phyloP scores from a whole-genome alignment of 345 rosid genomes.

The Camelina laxa region DNA sequence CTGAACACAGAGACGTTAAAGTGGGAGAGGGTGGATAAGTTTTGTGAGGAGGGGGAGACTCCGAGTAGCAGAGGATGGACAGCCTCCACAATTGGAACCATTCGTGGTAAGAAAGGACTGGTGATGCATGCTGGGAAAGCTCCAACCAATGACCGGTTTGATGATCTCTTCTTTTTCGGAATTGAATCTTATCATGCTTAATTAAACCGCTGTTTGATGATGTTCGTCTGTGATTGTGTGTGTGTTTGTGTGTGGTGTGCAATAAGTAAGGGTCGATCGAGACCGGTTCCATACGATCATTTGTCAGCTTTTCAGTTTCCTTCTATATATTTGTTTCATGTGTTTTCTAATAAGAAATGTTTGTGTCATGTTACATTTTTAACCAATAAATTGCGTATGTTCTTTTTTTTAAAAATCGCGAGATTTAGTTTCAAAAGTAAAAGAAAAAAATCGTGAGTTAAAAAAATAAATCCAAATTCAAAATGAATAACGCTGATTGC shows the following conservation, averaged over 20 bases:
- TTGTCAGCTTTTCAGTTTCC: neutral
- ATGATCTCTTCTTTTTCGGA: slow-evolving; percentile 37
- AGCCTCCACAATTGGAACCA: slow-evolving; percentile 32
- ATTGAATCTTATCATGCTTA: neutral
- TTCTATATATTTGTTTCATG: neutral
- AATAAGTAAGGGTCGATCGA: slow-evolving; percentile 1
- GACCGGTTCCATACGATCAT: neutral
- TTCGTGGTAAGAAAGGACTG: slow-evolving; percentile 36
- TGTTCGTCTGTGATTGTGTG: slow-evolving; percentile 2
- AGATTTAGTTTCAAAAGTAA: too few species aligned
- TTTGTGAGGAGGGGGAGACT: slow-evolving; percentile 14
- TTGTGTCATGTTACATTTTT: too few species aligned
- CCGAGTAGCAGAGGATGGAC: slow-evolving; percentile 38
- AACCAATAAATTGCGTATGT: too few species aligned
- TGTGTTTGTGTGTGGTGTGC: neutral
- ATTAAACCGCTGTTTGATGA: neutral
- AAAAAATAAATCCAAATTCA: too few species aligned
- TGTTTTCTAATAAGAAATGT: neutral
- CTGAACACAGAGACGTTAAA: slow-evolving; percentile 31
- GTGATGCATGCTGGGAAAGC: slow-evolving; percentile 43
- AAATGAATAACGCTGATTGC: too few species aligned
- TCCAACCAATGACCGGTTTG: slow-evolving; percentile 33
- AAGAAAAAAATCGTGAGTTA: too few species aligned
- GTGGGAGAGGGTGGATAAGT: slow-evolving; percentile 38
- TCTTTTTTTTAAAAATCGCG: too few species aligned